phyloP scores from a whole-genome alignment of 1,284 basidiomycete genomes.

The Hemileia vastatrix region DNA sequence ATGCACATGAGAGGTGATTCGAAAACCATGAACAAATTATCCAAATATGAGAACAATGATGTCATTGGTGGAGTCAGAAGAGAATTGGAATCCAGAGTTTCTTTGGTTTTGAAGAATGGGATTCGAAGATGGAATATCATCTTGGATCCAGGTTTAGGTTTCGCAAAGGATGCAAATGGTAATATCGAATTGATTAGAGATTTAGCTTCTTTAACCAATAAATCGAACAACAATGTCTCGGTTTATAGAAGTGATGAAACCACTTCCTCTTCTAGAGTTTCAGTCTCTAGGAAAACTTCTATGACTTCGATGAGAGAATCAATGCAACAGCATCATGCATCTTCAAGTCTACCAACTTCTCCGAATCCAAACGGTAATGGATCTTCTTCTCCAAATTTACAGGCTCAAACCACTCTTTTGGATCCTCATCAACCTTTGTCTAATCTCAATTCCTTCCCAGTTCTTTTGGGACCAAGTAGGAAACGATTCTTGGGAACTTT shows the following conservation, averaged over 20 bases:
- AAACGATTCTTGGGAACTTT: slow-evolving; percentile 71
- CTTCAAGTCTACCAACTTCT: no score
- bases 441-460: slow-evolving; percentile 59
- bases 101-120: slow-evolving; percentile 61
- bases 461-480: slow-evolving; percentile 66
- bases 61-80: slow-evolving; percentile 61
- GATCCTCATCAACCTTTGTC: background rate
- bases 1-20: slow-evolving; percentile 87
- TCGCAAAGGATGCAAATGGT: slow-evolving; percentile 72
- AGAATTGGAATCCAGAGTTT: slow-evolving; percentile 65
- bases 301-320: background rate
- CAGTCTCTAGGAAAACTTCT: background rate
- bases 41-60: slow-evolving; percentile 59
- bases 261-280: slow-evolving; percentile 41
- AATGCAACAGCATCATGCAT: no score
- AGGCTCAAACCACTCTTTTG: background rate
- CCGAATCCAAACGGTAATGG: no score
- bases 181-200: slow-evolving; percentile 55
- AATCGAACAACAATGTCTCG: background rate
- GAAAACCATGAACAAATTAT: slow-evolving; percentile 46
- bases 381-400: background rate
- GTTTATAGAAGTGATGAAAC: slow-evolving; percentile 31
- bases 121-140: slow-evolving; percentile 81
- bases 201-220: slow-evolving; percentile 17
- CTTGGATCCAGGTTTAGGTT: slow-evolving; percentile 86